A percentile compares a stretch with the other conserved stretches of the same genome.
Evolutionary conservation across 345 rosid genomes (phyloP).

Genomic region (Sonneratia caseolaris): DNA sequence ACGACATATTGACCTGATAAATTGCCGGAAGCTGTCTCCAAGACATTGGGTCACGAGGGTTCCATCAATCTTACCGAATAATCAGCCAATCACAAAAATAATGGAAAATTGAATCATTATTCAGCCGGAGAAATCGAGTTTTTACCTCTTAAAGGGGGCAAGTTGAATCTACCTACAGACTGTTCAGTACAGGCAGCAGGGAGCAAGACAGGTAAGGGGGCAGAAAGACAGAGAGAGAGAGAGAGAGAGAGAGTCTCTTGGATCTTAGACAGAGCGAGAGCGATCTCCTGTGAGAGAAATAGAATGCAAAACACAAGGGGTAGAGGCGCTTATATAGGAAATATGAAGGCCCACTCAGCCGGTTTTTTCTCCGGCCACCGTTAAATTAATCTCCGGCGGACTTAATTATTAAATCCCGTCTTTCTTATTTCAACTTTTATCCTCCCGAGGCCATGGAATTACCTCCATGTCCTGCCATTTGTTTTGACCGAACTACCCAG

Average conservation of each 20-base stretch:
- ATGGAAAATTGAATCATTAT: neutral
- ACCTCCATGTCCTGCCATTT: neutral
- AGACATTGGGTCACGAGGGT: neutral
- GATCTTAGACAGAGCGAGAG: conserved; percentile 7
- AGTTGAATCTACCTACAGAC: conserved; percentile 2
- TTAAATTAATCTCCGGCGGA: conserved; percentile 9
- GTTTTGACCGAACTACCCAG: neutral
- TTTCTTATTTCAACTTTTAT: neutral
- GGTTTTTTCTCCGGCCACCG: conserved; percentile 21
- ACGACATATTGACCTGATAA: neutral
- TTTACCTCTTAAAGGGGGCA: neutral
- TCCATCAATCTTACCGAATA: neutral
- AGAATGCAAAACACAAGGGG: conserved; percentile 12
- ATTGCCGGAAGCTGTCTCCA: neutral
- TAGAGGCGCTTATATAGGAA: conserved; percentile 46
- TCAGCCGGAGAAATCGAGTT: conserved; percentile 2
- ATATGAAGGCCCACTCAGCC: conserved; percentile 26
- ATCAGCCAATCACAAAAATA: neutral
- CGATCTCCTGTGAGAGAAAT: conserved; percentile 2
- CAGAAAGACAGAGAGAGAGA: conserved; percentile 2
- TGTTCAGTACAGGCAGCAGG: neutral
- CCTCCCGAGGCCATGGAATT: neutral
- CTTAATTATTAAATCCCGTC: neutral
- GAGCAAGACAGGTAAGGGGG: conserved; percentile 4
- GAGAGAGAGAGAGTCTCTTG: neutral